These are phyloP conservation scores for Neltuma alba DNA, from an alignment of 306 rosid genomes.

Conservation along the genomic window DNA sequence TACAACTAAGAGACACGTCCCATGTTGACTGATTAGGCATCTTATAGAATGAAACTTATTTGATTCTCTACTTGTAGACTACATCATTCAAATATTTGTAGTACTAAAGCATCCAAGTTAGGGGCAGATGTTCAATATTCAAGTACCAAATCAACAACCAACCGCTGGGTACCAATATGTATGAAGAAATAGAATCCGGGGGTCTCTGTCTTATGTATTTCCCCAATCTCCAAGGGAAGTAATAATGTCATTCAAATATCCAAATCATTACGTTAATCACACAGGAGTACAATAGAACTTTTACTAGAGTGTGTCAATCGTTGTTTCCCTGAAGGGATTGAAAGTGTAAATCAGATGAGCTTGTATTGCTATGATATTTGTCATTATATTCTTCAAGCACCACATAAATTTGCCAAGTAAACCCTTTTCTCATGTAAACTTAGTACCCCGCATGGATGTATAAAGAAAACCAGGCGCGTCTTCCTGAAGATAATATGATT, in stretches of 20 bases:
- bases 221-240: background rate
- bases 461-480: background rate
- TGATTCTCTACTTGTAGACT: background rate
- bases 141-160: background rate
- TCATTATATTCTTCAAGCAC: background rate
- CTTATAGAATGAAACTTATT: background rate
- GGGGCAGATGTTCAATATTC: background rate
- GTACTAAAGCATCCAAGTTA: background rate
- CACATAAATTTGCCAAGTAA: background rate
- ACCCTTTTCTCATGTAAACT: background rate
- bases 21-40: background rate
- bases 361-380: background rate
- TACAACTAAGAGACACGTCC: background rate
- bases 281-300: background rate
- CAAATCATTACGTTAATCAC: background rate
- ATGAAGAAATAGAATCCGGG: background rate
- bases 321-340: background rate
- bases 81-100: background rate
- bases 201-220: background rate
- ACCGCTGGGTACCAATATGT: background rate
- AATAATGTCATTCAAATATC: no score
- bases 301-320: background rate
- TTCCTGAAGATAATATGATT: background rate
- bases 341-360: background rate
- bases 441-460: background rate